Evolutionary conservation across 169 alveolate species (phyloP).

Genomic region (Plasmodium adleri): DNA sequence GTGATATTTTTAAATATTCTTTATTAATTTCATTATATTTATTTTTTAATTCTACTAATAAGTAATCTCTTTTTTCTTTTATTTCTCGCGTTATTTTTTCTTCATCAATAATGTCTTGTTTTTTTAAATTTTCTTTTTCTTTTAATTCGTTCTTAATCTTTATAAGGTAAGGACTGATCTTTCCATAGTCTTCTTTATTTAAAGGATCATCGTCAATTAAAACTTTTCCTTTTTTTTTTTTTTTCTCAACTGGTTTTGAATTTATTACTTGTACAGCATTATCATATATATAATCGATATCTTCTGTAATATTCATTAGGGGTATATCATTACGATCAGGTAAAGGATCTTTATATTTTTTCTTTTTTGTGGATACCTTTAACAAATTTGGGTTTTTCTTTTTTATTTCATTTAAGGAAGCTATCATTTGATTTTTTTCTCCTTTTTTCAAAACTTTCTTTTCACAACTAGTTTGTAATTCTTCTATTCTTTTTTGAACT

Average conservation of each 20-base stretch:
- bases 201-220: constrained; percentile 64
- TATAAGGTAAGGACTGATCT: constrained; percentile 67
- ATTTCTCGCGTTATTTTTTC: constrained; percentile 63
- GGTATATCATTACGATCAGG: constrained; percentile 74
- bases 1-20: constrained; percentile 74
- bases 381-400: constrained; percentile 53
- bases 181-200: constrained; percentile 68
- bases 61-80: constrained; percentile 29
- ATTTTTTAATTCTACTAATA: constrained; percentile 60
- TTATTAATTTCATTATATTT: constrained; percentile 74
- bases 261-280: constrained; percentile 75
- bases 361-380: constrained; percentile 64
- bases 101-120: constrained; percentile 74
- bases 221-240: constrained; percentile 45
- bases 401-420: constrained; percentile 67
- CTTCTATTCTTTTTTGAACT: constrained; percentile 57
- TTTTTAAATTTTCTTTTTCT: constrained; percentile 75
- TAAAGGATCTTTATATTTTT: constrained; percentile 65
- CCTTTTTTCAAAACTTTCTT: constrained; percentile 73
- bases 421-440: constrained; percentile 67
- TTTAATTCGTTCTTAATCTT: constrained; percentile 58
- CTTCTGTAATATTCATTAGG: constrained; percentile 61
- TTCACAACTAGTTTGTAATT: constrained; percentile 51
- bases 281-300: constrained; percentile 71
- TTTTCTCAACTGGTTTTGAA: constrained; percentile 44